Evolutionary conservation across 345 rosid species (phyloP).

Genomic region (Citrus sp.): DNA sequence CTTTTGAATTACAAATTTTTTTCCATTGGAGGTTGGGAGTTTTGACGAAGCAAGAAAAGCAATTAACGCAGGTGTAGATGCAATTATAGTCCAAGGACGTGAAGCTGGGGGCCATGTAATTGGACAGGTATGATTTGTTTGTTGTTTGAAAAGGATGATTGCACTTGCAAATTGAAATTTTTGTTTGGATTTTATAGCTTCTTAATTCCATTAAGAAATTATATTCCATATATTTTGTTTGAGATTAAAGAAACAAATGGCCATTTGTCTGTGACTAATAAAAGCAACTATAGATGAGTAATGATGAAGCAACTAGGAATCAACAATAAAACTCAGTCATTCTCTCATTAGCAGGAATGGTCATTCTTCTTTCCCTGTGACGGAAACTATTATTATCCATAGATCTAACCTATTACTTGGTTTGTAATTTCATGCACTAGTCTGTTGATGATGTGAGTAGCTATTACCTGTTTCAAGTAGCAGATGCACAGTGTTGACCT

Average conservation of each 20-base stretch:
- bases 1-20: not conserved
- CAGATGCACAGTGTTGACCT: not conserved
- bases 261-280: not conserved
- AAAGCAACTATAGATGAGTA: not conserved
- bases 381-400: not conserved
- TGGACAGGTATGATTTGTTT: conserved; percentile 50
- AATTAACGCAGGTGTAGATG: conserved; percentile 63
- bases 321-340: not conserved
- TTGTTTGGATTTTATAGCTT: not conserved
- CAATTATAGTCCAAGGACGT: conserved; percentile 80
- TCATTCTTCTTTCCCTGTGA: not conserved
- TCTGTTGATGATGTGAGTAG: not conserved
- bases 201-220: not conserved
- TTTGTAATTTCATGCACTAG: not conserved
- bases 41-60: conserved; percentile 62
- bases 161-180: not conserved
- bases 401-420: not conserved
- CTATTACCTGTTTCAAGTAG: not conserved
- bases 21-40: conserved; percentile 55
- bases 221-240: not conserved
- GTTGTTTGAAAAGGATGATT: not conserved
- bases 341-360: not conserved
- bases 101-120: conserved; percentile 93
- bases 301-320: not conserved
- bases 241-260: not conserved